Percentiles rank a stretch among this genome's conserved stretches.
Evolutionary conservation across 2,329 filamentous ascomycete genomes (phyloP).

Genomic region (Chrysosporium queenslandicum): DNA sequence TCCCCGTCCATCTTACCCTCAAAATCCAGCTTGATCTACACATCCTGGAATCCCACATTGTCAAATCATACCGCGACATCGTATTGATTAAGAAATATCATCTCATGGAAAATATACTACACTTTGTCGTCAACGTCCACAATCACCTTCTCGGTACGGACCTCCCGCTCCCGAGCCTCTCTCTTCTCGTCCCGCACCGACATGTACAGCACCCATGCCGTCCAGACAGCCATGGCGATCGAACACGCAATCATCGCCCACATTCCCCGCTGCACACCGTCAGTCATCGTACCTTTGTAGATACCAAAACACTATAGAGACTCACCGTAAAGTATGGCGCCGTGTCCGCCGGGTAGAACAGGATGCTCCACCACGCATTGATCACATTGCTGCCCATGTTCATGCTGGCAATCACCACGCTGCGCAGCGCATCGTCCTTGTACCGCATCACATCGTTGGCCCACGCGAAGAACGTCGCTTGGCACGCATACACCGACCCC

Average conservation of each 20-base stretch:
- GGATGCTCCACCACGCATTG: conserved; percentile 63
- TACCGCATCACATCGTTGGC: conserved; percentile 60
- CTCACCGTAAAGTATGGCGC: conserved; percentile 56
- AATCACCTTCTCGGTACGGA: conserved; percentile 1
- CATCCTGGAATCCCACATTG: too few species aligned
- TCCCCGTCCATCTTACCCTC: too few species aligned
- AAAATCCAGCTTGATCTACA: too few species aligned
- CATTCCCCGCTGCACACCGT: conserved; percentile 53
- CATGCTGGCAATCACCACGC: conserved; percentile 62
- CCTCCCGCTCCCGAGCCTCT: neutral
- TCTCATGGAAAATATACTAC: too few species aligned
- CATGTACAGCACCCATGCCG: conserved; percentile 21
- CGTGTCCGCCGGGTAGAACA: conserved; percentile 59
- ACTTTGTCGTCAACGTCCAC: conserved; percentile 1
- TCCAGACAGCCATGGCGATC: conserved; percentile 53
- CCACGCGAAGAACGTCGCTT: conserved; percentile 67
- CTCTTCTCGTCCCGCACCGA: conserved; percentile 14
- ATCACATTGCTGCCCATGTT: conserved; percentile 58
- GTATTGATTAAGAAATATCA: too few species aligned
- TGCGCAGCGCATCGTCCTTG: conserved; percentile 53
- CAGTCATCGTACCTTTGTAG: too few species aligned
- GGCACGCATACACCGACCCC: conserved; percentile 59
- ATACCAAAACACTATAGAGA: conserved; percentile 18
- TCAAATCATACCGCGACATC: too few species aligned
- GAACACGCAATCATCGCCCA: conserved; percentile 60